Base-by-base conservation (phyloP, 1,284 basidiomycete species). In the Pseudozyma sp. region DNA sequence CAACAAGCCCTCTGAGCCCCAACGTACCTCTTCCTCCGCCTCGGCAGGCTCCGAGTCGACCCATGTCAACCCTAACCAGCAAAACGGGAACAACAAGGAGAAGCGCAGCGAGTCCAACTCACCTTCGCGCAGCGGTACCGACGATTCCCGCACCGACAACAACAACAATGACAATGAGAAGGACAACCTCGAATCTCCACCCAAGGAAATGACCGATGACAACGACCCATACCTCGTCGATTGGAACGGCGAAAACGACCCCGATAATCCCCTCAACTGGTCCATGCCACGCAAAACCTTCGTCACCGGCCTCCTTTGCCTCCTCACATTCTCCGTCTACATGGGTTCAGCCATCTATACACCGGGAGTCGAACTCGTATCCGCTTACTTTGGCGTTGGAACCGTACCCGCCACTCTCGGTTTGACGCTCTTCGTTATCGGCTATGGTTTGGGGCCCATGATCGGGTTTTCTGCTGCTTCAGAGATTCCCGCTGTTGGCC, bases 321-420 rank as follows among this genome's bases (percentile, higher is more conserved):
- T 84, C 13, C 73, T 86, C 47, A 82, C 84, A 6, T 85, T 89
- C 42, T 89, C 90, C 71, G 86, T 88, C 3, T 91, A 90, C 80
- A 86, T 90, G 61, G 90, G 90, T 16, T 87, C 87, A 54, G 87
- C 87, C 5, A 89, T 90, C 47, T 87, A 86, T 43, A 89, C 89
- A 0, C 89, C 89, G 1, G 88, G 88, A 0, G 83, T 90, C 35
- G 80, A 89, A 31, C 87, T 14, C 67, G 88, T 66, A 81, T 85
- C 19, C 87, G 11, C 31, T 12, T 60, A 64, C 13, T 80, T 77
- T 36, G 13, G 53, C 25, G 55, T 75, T 38, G 57, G 59, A 5
- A 35, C 38, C 9, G 61, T 70, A 10, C 44, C 71, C 11, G 70
- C 80, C 0, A 67, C 76, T 1, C 62, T 82, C 12, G 60, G 66